phyloP scores from a whole-genome alignment of 2,329 filamentous ascomycete species.

The Venturia nashicola region DNA sequence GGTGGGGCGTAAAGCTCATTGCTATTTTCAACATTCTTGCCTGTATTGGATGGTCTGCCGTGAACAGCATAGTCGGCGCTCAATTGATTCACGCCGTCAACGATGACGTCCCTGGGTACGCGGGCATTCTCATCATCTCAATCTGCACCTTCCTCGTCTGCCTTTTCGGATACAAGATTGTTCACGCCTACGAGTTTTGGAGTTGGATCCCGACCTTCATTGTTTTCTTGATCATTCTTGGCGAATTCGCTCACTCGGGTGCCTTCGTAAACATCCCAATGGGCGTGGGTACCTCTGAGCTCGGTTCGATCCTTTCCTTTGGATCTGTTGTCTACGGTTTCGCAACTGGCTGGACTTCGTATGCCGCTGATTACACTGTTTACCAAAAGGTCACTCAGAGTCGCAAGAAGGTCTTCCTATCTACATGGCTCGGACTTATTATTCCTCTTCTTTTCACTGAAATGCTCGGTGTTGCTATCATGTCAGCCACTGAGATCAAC shows the following conservation, averaged over 20 bases:
- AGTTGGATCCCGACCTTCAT: conserved; percentile 63
- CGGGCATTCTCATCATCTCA: conserved; percentile 64
- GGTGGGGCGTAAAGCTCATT: conserved; percentile 33
- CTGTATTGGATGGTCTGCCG: conserved; percentile 62
- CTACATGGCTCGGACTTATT: conserved; percentile 57
- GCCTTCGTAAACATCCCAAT: conserved; percentile 52
- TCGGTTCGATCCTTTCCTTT: conserved; percentile 52
- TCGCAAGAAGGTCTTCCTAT: conserved; percentile 51
- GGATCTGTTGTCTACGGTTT: conserved; percentile 56
- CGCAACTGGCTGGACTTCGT: conserved; percentile 61
- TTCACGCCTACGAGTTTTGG: conserved; percentile 66
- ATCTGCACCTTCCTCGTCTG: conserved; percentile 55
- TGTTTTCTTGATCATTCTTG: conserved; percentile 60
- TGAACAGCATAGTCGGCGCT: conserved; percentile 70
- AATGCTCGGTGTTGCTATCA: conserved; percentile 59
- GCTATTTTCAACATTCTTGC: conserved; percentile 59
- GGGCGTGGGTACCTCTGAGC: conserved; percentile 44
- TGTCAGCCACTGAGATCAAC: conserved; percentile 48
- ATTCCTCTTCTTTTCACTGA: conserved; percentile 62
- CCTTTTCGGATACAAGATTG: conserved; percentile 63
- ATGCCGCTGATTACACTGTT: conserved; percentile 68
- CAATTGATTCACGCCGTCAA: conserved; percentile 68
- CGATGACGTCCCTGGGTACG: conserved; percentile 53
- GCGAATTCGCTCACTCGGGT: conserved; percentile 54
- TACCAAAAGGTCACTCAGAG: conserved; percentile 57